Evolutionary conservation across 805 yeast genomes (phyloP).

Genomic region (Myxozyma vanderwaltii): DNA sequence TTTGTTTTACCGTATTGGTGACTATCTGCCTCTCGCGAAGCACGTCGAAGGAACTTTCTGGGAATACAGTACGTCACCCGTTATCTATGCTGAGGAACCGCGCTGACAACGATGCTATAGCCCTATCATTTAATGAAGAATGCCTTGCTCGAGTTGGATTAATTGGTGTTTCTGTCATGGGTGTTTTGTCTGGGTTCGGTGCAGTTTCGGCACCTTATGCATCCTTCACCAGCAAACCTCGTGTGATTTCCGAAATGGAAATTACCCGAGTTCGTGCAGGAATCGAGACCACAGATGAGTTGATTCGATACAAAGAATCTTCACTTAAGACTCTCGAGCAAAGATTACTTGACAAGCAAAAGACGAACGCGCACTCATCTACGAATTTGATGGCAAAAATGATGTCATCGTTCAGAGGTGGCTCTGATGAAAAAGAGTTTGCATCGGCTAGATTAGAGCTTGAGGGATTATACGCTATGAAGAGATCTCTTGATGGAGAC

Average conservation of each 20-base stretch:
- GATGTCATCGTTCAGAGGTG: constrained; percentile 35
- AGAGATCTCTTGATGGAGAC: constrained; percentile 42
- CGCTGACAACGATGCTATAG: not conserved
- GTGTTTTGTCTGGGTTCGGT: constrained; percentile 46
- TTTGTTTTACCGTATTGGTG: constrained; percentile 38
- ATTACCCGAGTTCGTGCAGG: constrained; percentile 39
- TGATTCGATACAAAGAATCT: constrained; percentile 38
- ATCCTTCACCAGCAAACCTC: constrained; percentile 39
- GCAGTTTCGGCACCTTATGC: constrained; percentile 48
- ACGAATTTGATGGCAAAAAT: constrained; percentile 40
- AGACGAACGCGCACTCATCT: constrained; percentile 28
- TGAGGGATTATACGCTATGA: constrained; percentile 42
- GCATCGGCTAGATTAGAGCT: constrained; percentile 38
- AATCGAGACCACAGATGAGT: constrained; percentile 40
- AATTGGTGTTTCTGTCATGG: constrained; percentile 48
- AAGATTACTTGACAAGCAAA: constrained; percentile 36
- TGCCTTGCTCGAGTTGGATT: constrained; percentile 44
- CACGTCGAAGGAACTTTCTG: constrained; percentile 35
- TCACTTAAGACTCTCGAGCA: constrained; percentile 34
- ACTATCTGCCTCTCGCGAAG: constrained; percentile 37
- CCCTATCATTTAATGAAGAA: constrained; percentile 32
- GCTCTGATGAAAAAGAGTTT: constrained; percentile 29
- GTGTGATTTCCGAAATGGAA: constrained; percentile 40
- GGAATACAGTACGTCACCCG: constrained; percentile 21
- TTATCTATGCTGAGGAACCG: not conserved